Evolutionary conservation across 805 yeast species (phyloP), one percentile per base, ranked within the genome.

Genomic region (Starmerella cellae): DNA sequence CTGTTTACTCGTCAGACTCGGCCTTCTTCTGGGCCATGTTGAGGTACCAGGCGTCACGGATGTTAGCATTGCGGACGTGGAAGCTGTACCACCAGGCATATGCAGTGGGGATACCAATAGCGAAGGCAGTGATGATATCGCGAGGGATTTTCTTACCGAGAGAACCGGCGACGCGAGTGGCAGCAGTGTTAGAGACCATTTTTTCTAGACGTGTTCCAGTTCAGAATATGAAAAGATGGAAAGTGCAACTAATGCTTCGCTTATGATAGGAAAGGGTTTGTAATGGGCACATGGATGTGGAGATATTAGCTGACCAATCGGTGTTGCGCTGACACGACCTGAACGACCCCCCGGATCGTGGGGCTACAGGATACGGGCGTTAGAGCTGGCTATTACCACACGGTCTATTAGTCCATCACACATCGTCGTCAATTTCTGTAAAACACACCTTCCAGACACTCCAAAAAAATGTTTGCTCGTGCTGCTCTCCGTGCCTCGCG

Each of bases 21-120:
- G 71, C 72, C 71, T 80, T 79, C 66, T 77, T 70, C 60, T 77
- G 77, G 55, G 85, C 88, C 62, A 81, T 67, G 55, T 76, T 69
- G 49, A 79, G 75, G 67, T 87, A 87, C 75, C 75, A 84, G 45
- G 74, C 77, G 64, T 87, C 96, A 74, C 95, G 82, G 58, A 67
- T 71, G 53, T 70, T 71, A 44, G 82, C 80, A 47, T 69, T 54
- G 29, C 77, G 73, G 69, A 73, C 77, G 79, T 87, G 96, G 74
- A 65, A 69, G 23, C 75, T 82, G 73, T 77, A 75, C 83, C 94
- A 80, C 91, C 88, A 85, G 66, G 70, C 73, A 51, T 71, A 67
- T 48, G 79, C 85, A 58, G 76, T 72, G 31, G 62, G 73, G 46
- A 73, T 65, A 44, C 88, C 88, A 50, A 73, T 54, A 48, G 68